These are phyloP conservation scores for Ascochyta koolunga DNA, from an alignment of 2,329 filamentous ascomycete species.

Conservation along the genomic window DNA sequence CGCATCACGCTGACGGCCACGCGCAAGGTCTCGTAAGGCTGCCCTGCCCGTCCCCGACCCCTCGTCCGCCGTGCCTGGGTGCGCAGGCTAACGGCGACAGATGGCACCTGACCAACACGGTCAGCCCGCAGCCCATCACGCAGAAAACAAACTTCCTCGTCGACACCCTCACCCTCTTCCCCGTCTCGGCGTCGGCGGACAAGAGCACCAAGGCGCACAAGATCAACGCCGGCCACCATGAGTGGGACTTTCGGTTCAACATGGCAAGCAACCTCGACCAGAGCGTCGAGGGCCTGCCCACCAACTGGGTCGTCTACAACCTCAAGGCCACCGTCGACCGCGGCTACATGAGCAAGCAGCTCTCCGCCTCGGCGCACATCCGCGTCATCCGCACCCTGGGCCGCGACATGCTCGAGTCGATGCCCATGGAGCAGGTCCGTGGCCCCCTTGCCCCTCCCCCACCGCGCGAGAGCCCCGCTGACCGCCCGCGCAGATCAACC, in stretches of 20 bases:
- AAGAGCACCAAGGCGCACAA: constrained; percentile 52
- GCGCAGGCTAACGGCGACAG: constrained; percentile 30
- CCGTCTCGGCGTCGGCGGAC: constrained; percentile 43
- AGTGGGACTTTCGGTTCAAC: constrained; percentile 58
- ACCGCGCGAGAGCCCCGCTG: neutral
- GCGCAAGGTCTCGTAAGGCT: constrained; percentile 54
- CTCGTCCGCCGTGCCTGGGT: neutral
- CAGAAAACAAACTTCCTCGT: constrained; percentile 56
- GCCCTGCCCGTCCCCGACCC: neutral
- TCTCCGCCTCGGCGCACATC: constrained; percentile 74
- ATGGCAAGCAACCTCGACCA: constrained; percentile 65
- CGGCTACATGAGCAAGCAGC: constrained; percentile 86
- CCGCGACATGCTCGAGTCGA: constrained; percentile 72
- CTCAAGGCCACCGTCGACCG: constrained; percentile 88
- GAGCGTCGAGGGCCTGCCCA: constrained; percentile 86
- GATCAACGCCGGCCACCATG: constrained; percentile 56
- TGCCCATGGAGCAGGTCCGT: constrained; percentile 48
- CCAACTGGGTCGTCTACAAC: constrained; percentile 87
- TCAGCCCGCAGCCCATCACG: constrained; percentile 51
- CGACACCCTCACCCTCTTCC: constrained; percentile 53
- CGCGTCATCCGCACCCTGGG: constrained; percentile 57
- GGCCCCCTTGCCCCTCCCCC: neutral
- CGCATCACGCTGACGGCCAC: constrained; percentile 55
- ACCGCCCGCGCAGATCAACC: constrained; percentile 65
- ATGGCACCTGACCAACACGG: constrained; percentile 47